Conservation (phyloP, 1,284 basidiomycete genomes). For the Neolentinus lepideus region DNA sequence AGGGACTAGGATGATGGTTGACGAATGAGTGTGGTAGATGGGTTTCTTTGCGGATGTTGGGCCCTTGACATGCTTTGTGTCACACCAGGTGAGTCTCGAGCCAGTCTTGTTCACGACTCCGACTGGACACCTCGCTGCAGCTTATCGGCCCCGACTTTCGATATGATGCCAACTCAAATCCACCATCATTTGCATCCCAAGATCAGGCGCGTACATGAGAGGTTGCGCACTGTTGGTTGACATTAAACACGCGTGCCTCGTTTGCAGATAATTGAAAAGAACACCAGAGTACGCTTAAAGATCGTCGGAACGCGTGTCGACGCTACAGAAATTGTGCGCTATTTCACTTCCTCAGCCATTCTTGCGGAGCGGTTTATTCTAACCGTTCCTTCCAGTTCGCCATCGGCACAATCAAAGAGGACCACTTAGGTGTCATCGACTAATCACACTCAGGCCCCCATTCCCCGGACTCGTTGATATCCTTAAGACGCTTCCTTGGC, state of each 20-base stretch:
- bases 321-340: conserved; percentile 90
- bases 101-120: conserved; percentile 11
- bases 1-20: not conserved
- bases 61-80: conserved; percentile 88
- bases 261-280: conserved; percentile 83
- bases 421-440: conserved; percentile 84
- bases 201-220: conserved; percentile 55
- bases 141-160: conserved; percentile 89
- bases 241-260: not conserved
- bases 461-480: not conserved
- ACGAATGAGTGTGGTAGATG: conserved; percentile 53
- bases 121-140: conserved; percentile 32
- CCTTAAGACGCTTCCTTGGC: not conserved
- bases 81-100: conserved; percentile 74
- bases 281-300: conserved; percentile 87
- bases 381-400: conserved; percentile 55
- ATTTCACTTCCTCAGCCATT: not conserved
- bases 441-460: conserved; percentile 14
- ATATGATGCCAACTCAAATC: conserved; percentile 91
- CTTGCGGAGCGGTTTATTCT: not conserved
- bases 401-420: conserved; percentile 92
- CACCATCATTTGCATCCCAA: conserved; percentile 85
- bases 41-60: conserved; percentile 97
- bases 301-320: conserved; percentile 97
- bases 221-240: conserved; percentile 2